Evolutionary conservation across 495 filamentous ascomycete genomes (phyloP).

Genomic region (Penicillium riverlandense): DNA sequence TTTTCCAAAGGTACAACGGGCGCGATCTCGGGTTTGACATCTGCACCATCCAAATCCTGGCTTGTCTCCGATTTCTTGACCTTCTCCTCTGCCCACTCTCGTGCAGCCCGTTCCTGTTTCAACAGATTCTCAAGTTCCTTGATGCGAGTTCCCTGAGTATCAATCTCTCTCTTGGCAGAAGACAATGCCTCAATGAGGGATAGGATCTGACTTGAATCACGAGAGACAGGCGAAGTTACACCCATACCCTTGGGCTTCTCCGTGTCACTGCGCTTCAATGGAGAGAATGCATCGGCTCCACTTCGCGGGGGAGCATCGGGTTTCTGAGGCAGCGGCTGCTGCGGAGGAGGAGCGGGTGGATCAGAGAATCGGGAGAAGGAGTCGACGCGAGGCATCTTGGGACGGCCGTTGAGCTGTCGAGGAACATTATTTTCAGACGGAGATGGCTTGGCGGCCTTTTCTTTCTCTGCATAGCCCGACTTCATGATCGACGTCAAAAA

Average conservation of each 20-base stretch:
- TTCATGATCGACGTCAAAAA: conserved; percentile 71
- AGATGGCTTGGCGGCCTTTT: conserved; percentile 36
- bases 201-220: conserved; percentile 66
- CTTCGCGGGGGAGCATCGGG: conserved; percentile 57
- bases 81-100: conserved; percentile 75
- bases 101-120: conserved; percentile 68
- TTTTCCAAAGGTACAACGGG: conserved; percentile 24
- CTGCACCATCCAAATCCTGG: conserved; percentile 10
- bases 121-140: conserved; percentile 76
- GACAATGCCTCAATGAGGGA: conserved; percentile 76
- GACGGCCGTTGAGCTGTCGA: conserved; percentile 37
- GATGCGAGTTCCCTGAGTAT: conserved; percentile 67
- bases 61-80: conserved; percentile 61
- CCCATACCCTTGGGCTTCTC: conserved; percentile 57
- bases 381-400: conserved; percentile 52
- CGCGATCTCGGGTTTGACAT: conserved; percentile 18
- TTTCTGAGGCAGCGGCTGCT: conserved; percentile 86
- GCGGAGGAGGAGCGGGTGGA: conserved; percentile 83
- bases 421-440: conserved; percentile 27
- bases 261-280: conserved; percentile 66
- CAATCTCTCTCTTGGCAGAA: conserved; percentile 71
- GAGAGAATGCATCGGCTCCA: conserved; percentile 34
- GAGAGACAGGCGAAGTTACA: conserved; percentile 54
- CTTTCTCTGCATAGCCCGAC: conserved; percentile 59
- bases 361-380: conserved; percentile 66